Conservation (phyloP, 805 yeast genomes). For the Yarrowia deformans region DNA sequence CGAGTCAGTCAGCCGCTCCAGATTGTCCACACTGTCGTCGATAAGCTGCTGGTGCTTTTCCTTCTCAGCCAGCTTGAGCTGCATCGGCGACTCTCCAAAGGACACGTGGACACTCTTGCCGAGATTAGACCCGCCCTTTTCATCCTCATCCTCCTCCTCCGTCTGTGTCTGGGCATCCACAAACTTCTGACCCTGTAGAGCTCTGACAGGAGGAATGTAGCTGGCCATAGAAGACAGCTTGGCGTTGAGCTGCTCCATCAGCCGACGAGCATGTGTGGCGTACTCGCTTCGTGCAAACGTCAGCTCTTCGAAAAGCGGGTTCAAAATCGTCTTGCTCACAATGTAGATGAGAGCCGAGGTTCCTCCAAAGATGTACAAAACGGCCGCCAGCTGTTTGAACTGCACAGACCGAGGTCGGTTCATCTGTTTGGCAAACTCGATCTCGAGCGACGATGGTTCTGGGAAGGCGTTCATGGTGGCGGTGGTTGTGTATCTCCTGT, state of each 20-base stretch:
- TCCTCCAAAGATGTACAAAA: constrained; percentile 50
- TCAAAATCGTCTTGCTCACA: constrained; percentile 48
- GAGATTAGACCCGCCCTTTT: not conserved
- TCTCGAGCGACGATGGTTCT: constrained; percentile 44
- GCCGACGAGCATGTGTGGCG: constrained; percentile 46
- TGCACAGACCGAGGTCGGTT: constrained; percentile 42
- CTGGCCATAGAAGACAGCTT: constrained; percentile 43
- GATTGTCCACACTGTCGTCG: constrained; percentile 23
- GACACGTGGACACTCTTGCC: constrained; percentile 14
- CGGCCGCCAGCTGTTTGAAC: constrained; percentile 46
- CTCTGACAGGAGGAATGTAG: constrained; percentile 43
- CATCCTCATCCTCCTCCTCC: constrained; percentile 8
- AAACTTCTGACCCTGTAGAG: constrained; percentile 42
- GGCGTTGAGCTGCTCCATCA: constrained; percentile 45
- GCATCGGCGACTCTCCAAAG: constrained; percentile 28
- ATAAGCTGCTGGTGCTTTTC: constrained; percentile 15
- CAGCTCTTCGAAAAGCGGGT: constrained; percentile 50
- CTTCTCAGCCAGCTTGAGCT: constrained; percentile 33
- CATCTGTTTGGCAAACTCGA: constrained; percentile 40
- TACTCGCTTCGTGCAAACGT: constrained; percentile 48
- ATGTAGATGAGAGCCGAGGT: constrained; percentile 46
- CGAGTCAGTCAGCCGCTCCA: constrained; percentile 14
- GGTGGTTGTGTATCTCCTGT: not conserved
- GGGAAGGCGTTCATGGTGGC: constrained; percentile 45
- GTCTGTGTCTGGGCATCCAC: constrained; percentile 48